Conservation (phyloP, 768 basidiomycete species). For the Galerina sulciceps region DNA sequence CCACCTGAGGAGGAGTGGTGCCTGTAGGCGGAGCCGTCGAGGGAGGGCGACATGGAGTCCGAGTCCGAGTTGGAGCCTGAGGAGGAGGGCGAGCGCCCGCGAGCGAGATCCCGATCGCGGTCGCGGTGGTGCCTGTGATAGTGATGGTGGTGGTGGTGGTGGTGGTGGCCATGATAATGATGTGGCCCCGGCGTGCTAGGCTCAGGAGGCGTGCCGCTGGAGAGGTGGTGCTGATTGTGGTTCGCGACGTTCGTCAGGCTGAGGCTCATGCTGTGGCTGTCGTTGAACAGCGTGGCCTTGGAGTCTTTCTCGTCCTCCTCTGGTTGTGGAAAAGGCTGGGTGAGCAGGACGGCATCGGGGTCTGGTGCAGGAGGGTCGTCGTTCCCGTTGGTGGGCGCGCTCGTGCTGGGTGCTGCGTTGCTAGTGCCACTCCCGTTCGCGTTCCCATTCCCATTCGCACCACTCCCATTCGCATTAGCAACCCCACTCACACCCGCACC, state of each 20-base stretch:
- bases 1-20: background rate
- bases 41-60: background rate
- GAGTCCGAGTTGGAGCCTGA: background rate
- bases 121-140: background rate
- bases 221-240: no score
- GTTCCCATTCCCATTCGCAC: background rate
- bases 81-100: background rate
- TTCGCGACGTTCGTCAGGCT: no score
- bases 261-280: no score
- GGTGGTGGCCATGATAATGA: background rate
- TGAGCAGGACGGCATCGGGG: no score
- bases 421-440: background rate
- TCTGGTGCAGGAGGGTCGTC: no score
- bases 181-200: background rate
- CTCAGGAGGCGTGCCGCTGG: no score
- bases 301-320: background rate
- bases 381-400: background rate
- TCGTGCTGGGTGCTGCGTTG: background rate
- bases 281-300: no score
- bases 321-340: no score
- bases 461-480: background rate
- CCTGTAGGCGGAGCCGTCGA: background rate
- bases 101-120: background rate
- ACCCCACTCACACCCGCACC: background rate
- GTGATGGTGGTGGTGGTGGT: background rate